Conservation (phyloP, 495 filamentous ascomycete species). For the Hapsidospora chrysogenum region DNA sequence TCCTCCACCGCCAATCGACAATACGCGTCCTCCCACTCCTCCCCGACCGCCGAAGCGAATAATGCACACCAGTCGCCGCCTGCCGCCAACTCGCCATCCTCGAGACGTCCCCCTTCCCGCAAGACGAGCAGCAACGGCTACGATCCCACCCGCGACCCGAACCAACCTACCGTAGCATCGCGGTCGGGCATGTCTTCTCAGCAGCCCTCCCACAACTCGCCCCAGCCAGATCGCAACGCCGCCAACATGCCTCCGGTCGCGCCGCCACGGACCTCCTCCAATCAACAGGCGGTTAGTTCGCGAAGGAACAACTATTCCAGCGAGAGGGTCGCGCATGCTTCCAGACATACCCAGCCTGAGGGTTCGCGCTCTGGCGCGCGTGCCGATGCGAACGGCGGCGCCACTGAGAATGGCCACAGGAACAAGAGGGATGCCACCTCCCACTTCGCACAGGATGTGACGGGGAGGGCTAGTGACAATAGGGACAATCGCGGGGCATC, state of each 20-base stretch:
- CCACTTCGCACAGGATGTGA: slow-evolving; percentile 19
- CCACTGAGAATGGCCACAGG: slow-evolving; percentile 18
- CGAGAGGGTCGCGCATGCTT: slow-evolving; percentile 23
- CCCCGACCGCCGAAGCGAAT: slow-evolving; percentile 22
- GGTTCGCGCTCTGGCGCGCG: slow-evolving; percentile 5
- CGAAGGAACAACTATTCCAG: slow-evolving; percentile 22
- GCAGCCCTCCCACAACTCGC: slow-evolving; percentile 13
- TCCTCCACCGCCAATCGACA: no score
- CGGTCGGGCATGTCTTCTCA: no score
- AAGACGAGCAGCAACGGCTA: slow-evolving; percentile 37
- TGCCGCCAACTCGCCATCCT: slow-evolving; percentile 19
- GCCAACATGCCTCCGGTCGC: slow-evolving; percentile 27
- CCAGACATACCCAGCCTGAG: slow-evolving; percentile 13
- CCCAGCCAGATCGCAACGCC: slow-evolving; percentile 17
- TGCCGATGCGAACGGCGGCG: slow-evolving; percentile 10
- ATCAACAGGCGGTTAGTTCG: slow-evolving; percentile 19
- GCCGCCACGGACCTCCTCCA: slow-evolving; percentile 48
- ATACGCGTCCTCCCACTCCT: slow-evolving; percentile 20
- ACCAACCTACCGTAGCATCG: slow-evolving; percentile 41
- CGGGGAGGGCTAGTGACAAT: slow-evolving; percentile 24
- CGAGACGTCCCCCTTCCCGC: slow-evolving; percentile 29
- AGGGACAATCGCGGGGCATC: slow-evolving; percentile 27
- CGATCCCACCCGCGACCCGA: slow-evolving; percentile 36
- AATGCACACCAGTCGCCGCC: slow-evolving; percentile 23
- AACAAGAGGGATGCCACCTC: slow-evolving; percentile 5